Conservation (phyloP, 768 basidiomycete genomes). For the Filobasidium floriforme region DNA sequence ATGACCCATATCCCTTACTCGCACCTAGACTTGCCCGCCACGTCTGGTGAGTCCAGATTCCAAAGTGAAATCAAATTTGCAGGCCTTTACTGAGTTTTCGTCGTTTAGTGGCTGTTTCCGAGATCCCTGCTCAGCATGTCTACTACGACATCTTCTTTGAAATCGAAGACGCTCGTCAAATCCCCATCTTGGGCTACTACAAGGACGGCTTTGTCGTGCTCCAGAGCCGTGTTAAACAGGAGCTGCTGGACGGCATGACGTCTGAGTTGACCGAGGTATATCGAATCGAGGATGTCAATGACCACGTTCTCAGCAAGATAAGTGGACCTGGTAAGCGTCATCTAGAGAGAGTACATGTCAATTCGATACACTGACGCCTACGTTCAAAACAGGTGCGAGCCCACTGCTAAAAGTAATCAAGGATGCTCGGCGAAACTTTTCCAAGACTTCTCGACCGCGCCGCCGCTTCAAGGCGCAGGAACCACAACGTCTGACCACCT, state of each 20-base stretch:
- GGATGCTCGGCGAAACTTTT: constrained; percentile 1
- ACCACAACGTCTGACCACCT: not conserved
- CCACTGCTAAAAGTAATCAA: constrained; percentile 13
- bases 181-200: constrained; percentile 10
- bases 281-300: constrained; percentile 8
- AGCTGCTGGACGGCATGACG: constrained; percentile 14
- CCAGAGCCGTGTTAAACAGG: constrained; percentile 16
- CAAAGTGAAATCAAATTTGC: not conserved
- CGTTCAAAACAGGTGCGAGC: constrained; percentile 2
- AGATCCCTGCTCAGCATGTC: constrained; percentile 8
- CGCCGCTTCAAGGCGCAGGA: constrained; percentile 8
- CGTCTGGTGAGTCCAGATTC: constrained; percentile 4
- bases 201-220: constrained; percentile 16
- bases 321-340: constrained; percentile 12
- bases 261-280: constrained; percentile 17
- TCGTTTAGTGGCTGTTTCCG: constrained; percentile 9
- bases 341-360: not conserved
- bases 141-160: constrained; percentile 17
- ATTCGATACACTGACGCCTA: too few species aligned
- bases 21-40: constrained; percentile 7
- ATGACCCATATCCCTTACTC: constrained; percentile 16
- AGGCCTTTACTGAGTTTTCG: not conserved
- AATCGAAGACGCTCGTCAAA: constrained; percentile 15
- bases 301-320: constrained; percentile 11
- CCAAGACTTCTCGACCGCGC: not conserved